Base-by-base conservation (phyloP, 495 filamentous ascomycete genomes). In the Aspergillus olivimuriae region DNA sequence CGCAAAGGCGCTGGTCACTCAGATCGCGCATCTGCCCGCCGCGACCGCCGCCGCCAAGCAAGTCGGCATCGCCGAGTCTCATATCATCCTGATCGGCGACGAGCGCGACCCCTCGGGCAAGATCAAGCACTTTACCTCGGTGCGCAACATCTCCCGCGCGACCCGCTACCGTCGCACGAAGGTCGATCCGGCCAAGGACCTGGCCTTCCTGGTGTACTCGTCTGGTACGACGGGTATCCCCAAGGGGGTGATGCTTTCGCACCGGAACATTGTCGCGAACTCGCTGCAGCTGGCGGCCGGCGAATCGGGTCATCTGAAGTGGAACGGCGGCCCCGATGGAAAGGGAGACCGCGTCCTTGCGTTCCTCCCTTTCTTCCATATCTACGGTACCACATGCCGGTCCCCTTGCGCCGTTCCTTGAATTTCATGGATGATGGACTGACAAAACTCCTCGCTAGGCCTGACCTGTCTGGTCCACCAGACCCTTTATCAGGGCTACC, bases 281-380 rank as follows among this genome's bases (percentile, higher is more conserved):
- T 57, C 73, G 6, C 45, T 81, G 39, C 73, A 77, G 63, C 56
- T 78, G 8, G 70, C 63, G 7, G 65, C 68, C 19, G 76, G 69
- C 1, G 87, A 95, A 28, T 74, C 66, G 1, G 66, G 65, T 1
- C 70, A 84, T 34, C 56, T 88, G 45, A 69, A 57, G 2, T 80
- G 79, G 62, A 64, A 81, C 34, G 78, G 77, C 5, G 79, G 82
- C 2, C 46, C 58, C 12, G 77, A 82, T 58, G 78, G 78, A 0
- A 65, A 78, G 32, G 82, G 84, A 1, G 87, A 94, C 54, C 77
- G 70, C 15, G 59, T 92, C 15, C 54, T 96, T 31, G 88, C 83
- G 2, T 83, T 96, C 45, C 65, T 96, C 31, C 92, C 92, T 0
- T 95, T 98, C 58, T 96, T 89, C 66, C 91, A 97, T 62, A 92